These are phyloP conservation scores for Monosporascus sp. DNA, from an alignment of 2,329 filamentous ascomycete species.

Conservation along the genomic window DNA sequence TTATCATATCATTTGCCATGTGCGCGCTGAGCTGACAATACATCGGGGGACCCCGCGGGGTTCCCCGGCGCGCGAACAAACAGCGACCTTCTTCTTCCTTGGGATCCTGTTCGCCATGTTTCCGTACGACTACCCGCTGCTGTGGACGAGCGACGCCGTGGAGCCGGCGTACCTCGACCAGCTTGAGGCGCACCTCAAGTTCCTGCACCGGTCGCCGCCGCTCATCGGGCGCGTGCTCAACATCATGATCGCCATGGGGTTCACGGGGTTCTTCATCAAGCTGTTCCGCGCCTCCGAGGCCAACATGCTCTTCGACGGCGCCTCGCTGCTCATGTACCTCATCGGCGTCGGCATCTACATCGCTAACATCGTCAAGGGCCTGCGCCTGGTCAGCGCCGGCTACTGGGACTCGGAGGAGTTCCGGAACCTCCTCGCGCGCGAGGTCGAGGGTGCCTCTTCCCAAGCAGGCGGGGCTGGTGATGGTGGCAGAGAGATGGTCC, in stretches of 20 bases:
- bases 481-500: constrained; percentile 56
- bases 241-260: constrained; percentile 83
- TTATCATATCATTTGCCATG: too few relatives aligned
- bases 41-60: too few relatives aligned
- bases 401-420: constrained; percentile 45
- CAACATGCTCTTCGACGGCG: constrained; percentile 91
- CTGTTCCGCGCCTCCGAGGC: constrained; percentile 90
- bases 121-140: constrained; percentile 90
- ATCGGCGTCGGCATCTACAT: constrained; percentile 91
- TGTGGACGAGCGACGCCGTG: constrained; percentile 68
- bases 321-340: constrained; percentile 75
- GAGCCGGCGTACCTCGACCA: constrained; percentile 70
- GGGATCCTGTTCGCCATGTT: constrained; percentile 95
- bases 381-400: constrained; percentile 75
- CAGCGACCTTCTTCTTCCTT: constrained; percentile 93
- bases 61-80: too few relatives aligned
- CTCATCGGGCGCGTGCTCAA: constrained; percentile 91
- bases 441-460: constrained; percentile 21
- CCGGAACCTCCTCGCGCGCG: constrained; percentile 1
- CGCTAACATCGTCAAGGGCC: constrained; percentile 92
- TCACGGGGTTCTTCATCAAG: constrained; percentile 87
- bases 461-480: constrained; percentile 37
- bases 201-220: constrained; percentile 86
- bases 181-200: constrained; percentile 83
- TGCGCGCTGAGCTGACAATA: too few relatives aligned